phyloP scores from a whole-genome alignment of 75 land plant genomes.

The Cupressus sempervirens region DNA sequence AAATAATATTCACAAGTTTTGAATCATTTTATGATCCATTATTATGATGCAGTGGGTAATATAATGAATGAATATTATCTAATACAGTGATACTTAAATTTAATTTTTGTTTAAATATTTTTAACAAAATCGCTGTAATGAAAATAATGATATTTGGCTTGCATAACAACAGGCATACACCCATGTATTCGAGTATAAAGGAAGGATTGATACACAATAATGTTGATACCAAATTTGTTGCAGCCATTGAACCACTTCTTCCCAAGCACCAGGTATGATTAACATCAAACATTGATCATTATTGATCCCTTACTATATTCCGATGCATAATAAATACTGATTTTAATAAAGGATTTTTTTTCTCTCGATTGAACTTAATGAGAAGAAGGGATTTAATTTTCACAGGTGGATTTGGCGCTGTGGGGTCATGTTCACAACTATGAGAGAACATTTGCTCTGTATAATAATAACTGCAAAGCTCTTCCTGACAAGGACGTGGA shows the following conservation, averaged over 20 bases:
- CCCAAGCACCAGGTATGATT: conserved; percentile 37
- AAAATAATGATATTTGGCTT: not conserved
- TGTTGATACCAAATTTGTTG: conserved; percentile 39
- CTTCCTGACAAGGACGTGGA: conserved; percentile 44
- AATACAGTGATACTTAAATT: no score
- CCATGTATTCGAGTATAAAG: conserved; percentile 9
- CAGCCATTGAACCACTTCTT: no score
- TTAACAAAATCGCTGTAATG: no score
- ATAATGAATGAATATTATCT: no score
- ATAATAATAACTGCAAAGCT: conserved; percentile 32
- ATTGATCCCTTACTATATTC: not conserved
- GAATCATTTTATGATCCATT: no score
- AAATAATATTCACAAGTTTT: no score
- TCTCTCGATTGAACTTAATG: no score
- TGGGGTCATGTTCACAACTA: conserved; percentile 91
- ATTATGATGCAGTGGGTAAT: no score
- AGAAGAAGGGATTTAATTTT: no score
- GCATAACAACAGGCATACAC: conserved; percentile 8
- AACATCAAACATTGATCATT: not conserved
- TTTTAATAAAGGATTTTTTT: no score
- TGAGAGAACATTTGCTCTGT: conserved; percentile 74
- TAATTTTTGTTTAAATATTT: no score
- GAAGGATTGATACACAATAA: conserved; percentile 7
- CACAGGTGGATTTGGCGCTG: conserved; percentile 69
- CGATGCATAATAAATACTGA: not conserved